Evolutionary conservation across 2,329 filamentous ascomycete species (phyloP).

Genomic region (Fusarium denticulatum): DNA sequence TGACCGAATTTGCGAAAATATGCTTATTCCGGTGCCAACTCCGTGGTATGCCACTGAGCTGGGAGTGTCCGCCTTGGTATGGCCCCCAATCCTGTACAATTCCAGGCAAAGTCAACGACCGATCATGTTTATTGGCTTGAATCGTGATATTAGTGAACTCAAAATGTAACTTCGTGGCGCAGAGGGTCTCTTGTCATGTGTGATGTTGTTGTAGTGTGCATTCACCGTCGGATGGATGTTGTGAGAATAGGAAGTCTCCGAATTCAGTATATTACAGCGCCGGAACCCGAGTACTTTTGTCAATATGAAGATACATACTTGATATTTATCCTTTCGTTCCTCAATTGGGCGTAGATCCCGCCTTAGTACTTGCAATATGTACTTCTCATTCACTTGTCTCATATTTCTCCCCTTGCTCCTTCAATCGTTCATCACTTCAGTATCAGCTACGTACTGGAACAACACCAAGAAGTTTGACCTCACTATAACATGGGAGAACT

Average conservation of each 20-base stretch:
- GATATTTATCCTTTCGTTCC: background rate
- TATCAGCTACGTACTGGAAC: constrained; percentile 10
- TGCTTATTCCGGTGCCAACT: background rate
- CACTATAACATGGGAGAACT: constrained; percentile 49
- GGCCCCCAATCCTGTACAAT: background rate
- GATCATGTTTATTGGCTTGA: background rate
- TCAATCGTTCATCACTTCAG: background rate
- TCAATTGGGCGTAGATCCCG: background rate
- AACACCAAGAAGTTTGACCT: constrained; percentile 43
- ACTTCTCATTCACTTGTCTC: background rate
- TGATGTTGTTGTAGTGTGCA: background rate
- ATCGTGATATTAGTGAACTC: background rate
- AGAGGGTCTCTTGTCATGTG: background rate
- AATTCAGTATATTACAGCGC: background rate
- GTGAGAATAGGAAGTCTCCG: background rate
- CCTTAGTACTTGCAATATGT: constrained; percentile 13
- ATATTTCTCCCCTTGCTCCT: constrained; percentile 17
- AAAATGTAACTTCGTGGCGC: background rate
- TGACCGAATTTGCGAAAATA: constrained; percentile 5
- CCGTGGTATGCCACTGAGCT: background rate
- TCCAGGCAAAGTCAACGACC: background rate
- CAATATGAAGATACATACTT: too few relatives aligned
- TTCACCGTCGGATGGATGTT: background rate
- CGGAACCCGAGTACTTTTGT: background rate
- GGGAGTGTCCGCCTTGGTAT: background rate